These are phyloP conservation scores for Umbelopsis isabellina DNA, from an alignment of 192 early-diverging fungal species.

Conservation along the genomic window DNA sequence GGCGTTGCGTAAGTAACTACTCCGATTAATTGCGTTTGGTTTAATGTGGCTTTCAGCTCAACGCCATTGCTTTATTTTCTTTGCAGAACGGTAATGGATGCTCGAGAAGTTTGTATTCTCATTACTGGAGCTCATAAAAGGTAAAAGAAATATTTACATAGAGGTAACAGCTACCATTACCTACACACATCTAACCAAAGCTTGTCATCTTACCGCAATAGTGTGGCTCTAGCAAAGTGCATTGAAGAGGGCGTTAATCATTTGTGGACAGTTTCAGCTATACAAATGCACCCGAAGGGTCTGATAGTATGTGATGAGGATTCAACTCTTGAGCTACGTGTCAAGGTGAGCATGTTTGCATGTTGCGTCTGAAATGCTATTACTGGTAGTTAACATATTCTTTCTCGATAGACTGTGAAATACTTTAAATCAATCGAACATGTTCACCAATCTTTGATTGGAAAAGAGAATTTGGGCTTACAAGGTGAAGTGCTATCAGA, in stretches of 20 bases:
- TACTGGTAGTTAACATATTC: not conserved
- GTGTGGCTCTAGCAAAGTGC: constrained; percentile 77
- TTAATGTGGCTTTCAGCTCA: not conserved
- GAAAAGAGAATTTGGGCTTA: constrained; percentile 67
- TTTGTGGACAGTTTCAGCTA: constrained; percentile 89
- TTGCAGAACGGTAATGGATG: constrained; percentile 79
- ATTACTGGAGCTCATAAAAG: constrained; percentile 83
- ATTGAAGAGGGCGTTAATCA: constrained; percentile 83
- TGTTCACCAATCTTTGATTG: constrained; percentile 73
- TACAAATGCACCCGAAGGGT: constrained; percentile 78
- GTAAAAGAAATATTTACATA: not conserved
- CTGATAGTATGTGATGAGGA: constrained; percentile 88
- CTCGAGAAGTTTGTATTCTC: constrained; percentile 80
- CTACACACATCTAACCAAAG: not conserved
- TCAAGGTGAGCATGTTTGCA: constrained; percentile 52
- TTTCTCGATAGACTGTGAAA: constrained; percentile 61
- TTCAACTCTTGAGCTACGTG: constrained; percentile 81
- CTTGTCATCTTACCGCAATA: not conserved
- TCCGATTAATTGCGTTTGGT: not conserved
- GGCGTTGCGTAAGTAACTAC: constrained; percentile 52
- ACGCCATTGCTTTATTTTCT: not conserved
- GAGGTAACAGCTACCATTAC: not conserved
- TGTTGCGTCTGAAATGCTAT: not conserved
- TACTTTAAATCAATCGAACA: constrained; percentile 87
- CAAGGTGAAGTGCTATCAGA: constrained; percentile 46